Evolutionary conservation across 1,139 yeast genomes (phyloP).

Genomic region (Casaregolazyma lundiana): DNA sequence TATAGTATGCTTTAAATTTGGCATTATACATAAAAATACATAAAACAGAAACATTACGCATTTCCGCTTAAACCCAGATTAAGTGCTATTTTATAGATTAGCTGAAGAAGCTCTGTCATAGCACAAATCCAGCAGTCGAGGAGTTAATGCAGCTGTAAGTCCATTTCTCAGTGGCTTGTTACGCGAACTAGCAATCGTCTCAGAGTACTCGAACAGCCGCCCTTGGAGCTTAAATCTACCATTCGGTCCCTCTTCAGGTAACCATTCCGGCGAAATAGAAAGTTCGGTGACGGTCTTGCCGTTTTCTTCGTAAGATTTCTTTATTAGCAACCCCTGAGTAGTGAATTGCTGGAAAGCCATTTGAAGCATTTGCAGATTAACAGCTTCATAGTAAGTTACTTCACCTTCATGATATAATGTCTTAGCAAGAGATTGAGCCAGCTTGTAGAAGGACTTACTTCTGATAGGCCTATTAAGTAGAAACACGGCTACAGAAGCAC

Average conservation of each 20-base stretch:
- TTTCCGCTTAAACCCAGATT: too few species aligned
- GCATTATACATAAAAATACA: background rate
- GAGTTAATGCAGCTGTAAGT: conserved; percentile 20
- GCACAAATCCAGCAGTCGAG: conserved; percentile 21
- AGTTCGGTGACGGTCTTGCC: conserved; percentile 8
- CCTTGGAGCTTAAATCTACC: conserved; percentile 24
- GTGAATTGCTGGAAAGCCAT: conserved; percentile 35
- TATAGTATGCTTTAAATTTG: too few species aligned
- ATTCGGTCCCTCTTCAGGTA: conserved; percentile 18
- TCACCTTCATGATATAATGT: conserved; percentile 41
- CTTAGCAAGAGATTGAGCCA: conserved; percentile 38
- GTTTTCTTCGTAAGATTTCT: conserved; percentile 7
- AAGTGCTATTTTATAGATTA: conserved; percentile 1
- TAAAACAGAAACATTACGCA: background rate
- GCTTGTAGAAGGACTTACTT: conserved; percentile 32
- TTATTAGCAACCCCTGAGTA: conserved; percentile 32
- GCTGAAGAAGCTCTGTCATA: conserved; percentile 7
- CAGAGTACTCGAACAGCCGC: conserved; percentile 28
- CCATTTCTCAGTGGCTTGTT: conserved; percentile 26
- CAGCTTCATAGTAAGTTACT: conserved; percentile 39
- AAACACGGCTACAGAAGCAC: conserved; percentile 36
- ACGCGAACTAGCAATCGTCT: conserved; percentile 30
- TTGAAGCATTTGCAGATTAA: conserved; percentile 39
- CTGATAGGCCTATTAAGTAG: conserved; percentile 17
- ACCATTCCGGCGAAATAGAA: conserved; percentile 21